Evolutionary conservation across 2,329 filamentous ascomycete genomes (phyloP).

Genomic region (Myriosclerotinia scirpicola): DNA sequence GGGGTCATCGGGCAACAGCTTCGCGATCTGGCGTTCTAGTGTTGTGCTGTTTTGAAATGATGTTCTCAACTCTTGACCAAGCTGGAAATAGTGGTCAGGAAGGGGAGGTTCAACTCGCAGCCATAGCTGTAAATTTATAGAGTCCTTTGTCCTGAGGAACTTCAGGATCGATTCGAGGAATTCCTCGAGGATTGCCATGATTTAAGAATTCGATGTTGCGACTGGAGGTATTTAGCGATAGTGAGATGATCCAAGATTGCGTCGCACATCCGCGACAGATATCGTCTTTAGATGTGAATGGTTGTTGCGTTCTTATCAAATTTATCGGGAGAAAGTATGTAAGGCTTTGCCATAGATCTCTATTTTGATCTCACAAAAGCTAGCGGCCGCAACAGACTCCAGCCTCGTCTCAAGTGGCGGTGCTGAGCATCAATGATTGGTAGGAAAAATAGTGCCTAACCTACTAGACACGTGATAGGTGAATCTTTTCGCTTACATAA

Average conservation of each 20-base stretch:
- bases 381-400: neutral
- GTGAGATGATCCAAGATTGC: neutral
- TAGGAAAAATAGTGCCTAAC: too few relatives aligned
- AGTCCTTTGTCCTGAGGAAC: conserved; percentile 63
- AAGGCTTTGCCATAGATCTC: neutral
- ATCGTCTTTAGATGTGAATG: neutral
- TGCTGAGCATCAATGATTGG: neutral
- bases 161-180: conserved; percentile 66
- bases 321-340: neutral
- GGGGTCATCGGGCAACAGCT: conserved; percentile 62
- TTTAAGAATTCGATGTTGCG: neutral
- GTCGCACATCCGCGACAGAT: neutral
- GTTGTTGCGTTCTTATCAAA: neutral
- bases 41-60: conserved; percentile 52
- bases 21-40: conserved; percentile 63
- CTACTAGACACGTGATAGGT: too few relatives aligned
- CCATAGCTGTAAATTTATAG: conserved; percentile 64
- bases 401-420: conserved; percentile 8
- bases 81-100: conserved; percentile 63
- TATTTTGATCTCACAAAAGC: too few relatives aligned
- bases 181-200: conserved; percentile 63
- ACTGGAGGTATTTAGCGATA: neutral
- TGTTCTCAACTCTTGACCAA: conserved; percentile 65
- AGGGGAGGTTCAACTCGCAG: conserved; percentile 74
- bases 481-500: too few relatives aligned